phyloP scores from a whole-genome alignment of 352 stramenopile genomes.

The Phytopythium boreale region DNA sequence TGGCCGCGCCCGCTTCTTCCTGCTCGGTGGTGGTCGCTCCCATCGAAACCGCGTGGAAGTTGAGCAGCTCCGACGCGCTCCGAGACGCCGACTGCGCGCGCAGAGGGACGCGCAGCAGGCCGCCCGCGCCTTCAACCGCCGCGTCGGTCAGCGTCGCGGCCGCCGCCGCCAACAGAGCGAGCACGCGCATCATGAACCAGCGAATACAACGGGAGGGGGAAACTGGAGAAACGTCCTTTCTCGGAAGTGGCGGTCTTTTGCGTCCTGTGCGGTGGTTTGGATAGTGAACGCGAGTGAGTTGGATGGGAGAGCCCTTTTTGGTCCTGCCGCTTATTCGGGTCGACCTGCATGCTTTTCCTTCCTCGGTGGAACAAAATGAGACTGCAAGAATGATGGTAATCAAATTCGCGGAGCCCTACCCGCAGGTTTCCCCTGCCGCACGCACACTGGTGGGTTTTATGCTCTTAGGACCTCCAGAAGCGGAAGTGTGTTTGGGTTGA shows the following conservation, averaged over 20 bases:
- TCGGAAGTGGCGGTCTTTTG: background rate
- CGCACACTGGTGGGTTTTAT: background rate
- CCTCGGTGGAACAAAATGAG: background rate
- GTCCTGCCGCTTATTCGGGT: too few species aligned
- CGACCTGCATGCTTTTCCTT: background rate
- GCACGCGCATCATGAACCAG: background rate
- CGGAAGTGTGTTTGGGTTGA: background rate
- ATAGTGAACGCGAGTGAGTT: background rate
- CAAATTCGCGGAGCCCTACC: background rate
- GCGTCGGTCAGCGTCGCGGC: background rate
- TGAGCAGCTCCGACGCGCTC: conserved; percentile 29
- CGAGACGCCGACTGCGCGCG: conserved; percentile 17
- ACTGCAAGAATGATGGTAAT: background rate
- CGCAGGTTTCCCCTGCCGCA: too few species aligned
- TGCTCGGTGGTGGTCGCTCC: background rate
- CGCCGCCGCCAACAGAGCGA: conserved; percentile 11
- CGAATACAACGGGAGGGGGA: background rate
- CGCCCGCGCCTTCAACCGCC: background rate
- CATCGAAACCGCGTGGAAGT: conserved; percentile 27
- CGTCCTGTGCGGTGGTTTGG: background rate
- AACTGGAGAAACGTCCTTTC: background rate
- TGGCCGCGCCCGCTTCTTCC: conserved; percentile 4
- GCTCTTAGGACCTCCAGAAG: background rate
- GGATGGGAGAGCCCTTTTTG: background rate
- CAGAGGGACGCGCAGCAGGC: conserved; percentile 45